Conservation (phyloP, 1,284 basidiomycete species). For the Ceratobasidium sp. region DNA sequence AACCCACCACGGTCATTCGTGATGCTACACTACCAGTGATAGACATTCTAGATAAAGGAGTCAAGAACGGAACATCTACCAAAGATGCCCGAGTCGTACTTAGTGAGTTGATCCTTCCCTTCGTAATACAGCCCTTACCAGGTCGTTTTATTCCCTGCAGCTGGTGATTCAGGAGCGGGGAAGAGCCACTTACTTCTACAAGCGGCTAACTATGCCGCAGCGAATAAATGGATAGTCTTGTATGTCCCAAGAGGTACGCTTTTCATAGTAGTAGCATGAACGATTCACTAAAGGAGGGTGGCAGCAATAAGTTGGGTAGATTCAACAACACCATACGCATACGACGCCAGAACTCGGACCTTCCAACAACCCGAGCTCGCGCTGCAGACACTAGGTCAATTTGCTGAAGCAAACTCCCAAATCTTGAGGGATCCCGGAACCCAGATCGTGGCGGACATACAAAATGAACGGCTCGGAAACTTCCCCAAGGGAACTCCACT, state of each 20-base stretch:
- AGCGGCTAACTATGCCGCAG: slow-evolving; percentile 75
- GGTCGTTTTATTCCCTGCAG: slow-evolving; percentile 56
- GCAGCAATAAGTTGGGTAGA: slow-evolving; percentile 78
- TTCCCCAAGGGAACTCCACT: slow-evolving; percentile 61
- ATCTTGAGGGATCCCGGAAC: slow-evolving; percentile 22
- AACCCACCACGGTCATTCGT: slow-evolving; percentile 73
- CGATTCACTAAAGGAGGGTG: neutral
- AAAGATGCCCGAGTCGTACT: slow-evolving; percentile 65
- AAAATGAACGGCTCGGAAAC: slow-evolving; percentile 54
- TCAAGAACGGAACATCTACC: slow-evolving; percentile 55
- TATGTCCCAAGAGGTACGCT: slow-evolving; percentile 83
- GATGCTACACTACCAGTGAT: slow-evolving; percentile 66
- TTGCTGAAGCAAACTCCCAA: slow-evolving; percentile 64
- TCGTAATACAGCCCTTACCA: neutral
- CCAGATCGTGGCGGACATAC: slow-evolving; percentile 52
- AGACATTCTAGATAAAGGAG: slow-evolving; percentile 62
- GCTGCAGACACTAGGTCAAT: slow-evolving; percentile 67
- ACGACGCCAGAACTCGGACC: slow-evolving; percentile 77
- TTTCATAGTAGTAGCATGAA: neutral
- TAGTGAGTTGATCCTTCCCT: slow-evolving; percentile 58
- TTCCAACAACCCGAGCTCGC: slow-evolving; percentile 81
- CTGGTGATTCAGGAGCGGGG: slow-evolving; percentile 81
- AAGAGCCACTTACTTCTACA: slow-evolving; percentile 89
- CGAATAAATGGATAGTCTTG: slow-evolving; percentile 83
- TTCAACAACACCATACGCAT: slow-evolving; percentile 78